Evolutionary conservation across 805 yeast genomes (phyloP).

Genomic region (Tanozyma kutaoensis): DNA sequence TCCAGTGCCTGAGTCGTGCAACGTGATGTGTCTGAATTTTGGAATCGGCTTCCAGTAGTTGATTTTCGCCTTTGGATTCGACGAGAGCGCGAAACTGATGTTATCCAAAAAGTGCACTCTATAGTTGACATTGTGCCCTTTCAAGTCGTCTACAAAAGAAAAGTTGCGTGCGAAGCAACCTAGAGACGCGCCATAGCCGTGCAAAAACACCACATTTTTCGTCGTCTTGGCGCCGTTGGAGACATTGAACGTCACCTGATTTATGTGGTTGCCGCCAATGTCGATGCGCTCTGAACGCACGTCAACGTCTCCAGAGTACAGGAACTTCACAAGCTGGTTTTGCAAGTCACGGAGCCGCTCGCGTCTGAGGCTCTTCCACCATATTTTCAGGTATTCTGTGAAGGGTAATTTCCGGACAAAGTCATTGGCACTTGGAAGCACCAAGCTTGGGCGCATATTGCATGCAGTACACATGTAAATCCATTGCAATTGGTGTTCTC

Average conservation of each 20-base stretch:
- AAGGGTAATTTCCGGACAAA: slow-evolving; percentile 4
- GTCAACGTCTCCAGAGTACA: slow-evolving; percentile 12
- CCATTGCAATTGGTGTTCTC: too few species aligned
- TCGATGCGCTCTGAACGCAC: slow-evolving; percentile 11
- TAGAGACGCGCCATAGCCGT: slow-evolving; percentile 43
- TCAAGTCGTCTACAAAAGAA: slow-evolving; percentile 20
- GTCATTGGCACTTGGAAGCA: too few species aligned
- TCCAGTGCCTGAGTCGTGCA: neutral
- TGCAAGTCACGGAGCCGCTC: slow-evolving; percentile 18
- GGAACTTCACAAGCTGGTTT: slow-evolving; percentile 18
- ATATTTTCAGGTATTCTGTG: slow-evolving; percentile 2
- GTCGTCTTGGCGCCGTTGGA: slow-evolving; percentile 11
- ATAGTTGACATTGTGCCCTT: slow-evolving; percentile 19
- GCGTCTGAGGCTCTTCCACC: slow-evolving; percentile 11
- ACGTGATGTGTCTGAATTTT: slow-evolving; percentile 5
- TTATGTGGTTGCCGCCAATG: slow-evolving; percentile 14
- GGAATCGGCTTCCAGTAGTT: slow-evolving; percentile 8
- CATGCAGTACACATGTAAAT: too few species aligned
- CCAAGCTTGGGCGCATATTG: too few species aligned
- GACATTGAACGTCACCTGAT: slow-evolving; percentile 20
- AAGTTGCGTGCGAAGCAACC: slow-evolving; percentile 47
- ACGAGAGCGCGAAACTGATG: slow-evolving; percentile 37
- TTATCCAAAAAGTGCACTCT: slow-evolving; percentile 38
- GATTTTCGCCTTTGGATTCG: slow-evolving; percentile 22
- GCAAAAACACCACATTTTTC: slow-evolving; percentile 36